These are phyloP conservation scores for Aspergillus sp. DNA, from an alignment of 2,329 filamentous ascomycete genomes.

Conservation along the genomic window DNA sequence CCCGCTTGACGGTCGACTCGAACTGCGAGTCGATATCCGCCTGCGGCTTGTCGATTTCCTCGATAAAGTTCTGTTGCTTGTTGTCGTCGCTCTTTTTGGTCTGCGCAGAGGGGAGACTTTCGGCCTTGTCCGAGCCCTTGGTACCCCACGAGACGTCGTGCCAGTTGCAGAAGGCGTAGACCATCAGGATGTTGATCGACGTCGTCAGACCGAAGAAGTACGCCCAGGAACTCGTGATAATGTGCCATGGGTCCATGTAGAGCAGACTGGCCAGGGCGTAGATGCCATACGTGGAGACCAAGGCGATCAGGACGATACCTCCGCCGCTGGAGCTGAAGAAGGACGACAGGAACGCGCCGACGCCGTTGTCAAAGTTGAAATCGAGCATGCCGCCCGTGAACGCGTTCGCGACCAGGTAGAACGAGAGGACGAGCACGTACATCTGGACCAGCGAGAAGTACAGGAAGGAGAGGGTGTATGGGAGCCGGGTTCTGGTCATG, in stretches of 20 bases:
- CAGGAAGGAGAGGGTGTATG: constrained; percentile 63
- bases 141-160: constrained; percentile 99
- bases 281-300: constrained; percentile 91
- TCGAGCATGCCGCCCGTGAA: constrained; percentile 62
- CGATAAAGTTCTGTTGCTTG: constrained; percentile 77
- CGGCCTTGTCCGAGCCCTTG: constrained; percentile 95
- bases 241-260: constrained; percentile 99
- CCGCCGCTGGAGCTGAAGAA: constrained; percentile 78
- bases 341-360: constrained; percentile 66
- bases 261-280: constrained; percentile 97
- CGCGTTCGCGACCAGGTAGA: constrained; percentile 81
- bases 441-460: constrained; percentile 91
- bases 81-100: constrained; percentile 80
- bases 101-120: constrained; percentile 84
- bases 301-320: constrained; percentile 90
- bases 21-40: constrained; percentile 98
- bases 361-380: constrained; percentile 63
- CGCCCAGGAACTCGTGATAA: constrained; percentile 94
- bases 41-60: constrained; percentile 94
- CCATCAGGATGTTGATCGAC: constrained; percentile 99
- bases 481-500: constrained; percentile 4
- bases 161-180: constrained; percentile 99
- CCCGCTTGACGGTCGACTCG: constrained; percentile 91
- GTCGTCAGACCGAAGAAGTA: constrained; percentile 68
- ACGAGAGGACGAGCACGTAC: constrained; percentile 84